phyloP scores from a whole-genome alignment of 2,329 filamentous ascomycete genomes.

The Claviceps maximensis region DNA sequence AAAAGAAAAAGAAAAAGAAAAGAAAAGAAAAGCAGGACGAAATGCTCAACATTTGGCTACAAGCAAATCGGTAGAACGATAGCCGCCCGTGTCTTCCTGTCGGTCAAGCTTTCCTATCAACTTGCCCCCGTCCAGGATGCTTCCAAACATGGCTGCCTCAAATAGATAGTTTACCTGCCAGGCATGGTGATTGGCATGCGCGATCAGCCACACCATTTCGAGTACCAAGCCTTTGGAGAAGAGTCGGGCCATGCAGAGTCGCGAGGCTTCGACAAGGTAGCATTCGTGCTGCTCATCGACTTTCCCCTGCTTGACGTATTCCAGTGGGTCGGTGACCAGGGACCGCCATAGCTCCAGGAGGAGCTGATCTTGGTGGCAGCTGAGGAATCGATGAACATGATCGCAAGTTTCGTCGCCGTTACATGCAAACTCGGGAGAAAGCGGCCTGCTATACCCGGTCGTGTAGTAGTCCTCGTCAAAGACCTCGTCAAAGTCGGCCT shows the following conservation, averaged over 20 bases:
- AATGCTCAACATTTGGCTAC: not conserved
- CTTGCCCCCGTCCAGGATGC: slow-evolving; percentile 16
- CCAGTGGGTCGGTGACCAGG: slow-evolving; percentile 9
- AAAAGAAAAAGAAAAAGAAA: too few species aligned
- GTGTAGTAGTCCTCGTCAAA: slow-evolving; percentile 16
- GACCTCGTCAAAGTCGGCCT: slow-evolving; percentile 18
- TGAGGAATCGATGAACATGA: slow-evolving; percentile 8
- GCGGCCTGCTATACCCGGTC: slow-evolving; percentile 15
- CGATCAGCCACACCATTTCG: slow-evolving; percentile 11
- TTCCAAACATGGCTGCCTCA: slow-evolving; percentile 21
- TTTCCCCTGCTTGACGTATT: slow-evolving; percentile 9
- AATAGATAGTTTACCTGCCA: slow-evolving; percentile 20
- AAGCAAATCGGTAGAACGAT: not conserved
- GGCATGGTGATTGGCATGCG: slow-evolving; percentile 13
- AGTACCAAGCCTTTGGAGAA: slow-evolving; percentile 10
- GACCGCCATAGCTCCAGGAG: slow-evolving; percentile 9
- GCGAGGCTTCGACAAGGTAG: slow-evolving; percentile 7
- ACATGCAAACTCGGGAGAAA: slow-evolving; percentile 7
- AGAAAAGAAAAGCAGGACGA: not conserved
- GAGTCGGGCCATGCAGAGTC: slow-evolving; percentile 11
- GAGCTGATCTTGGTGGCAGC: slow-evolving; percentile 1
- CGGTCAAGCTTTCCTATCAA: slow-evolving; percentile 18
- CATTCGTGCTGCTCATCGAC: slow-evolving; percentile 8
- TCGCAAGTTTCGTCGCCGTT: slow-evolving; percentile 11
- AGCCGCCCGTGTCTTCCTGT: not conserved